Percentiles rank a stretch among this genome's conserved stretches.
Evolutionary conservation across 1,284 basidiomycete genomes (phyloP).

Genomic region (Irpex sp.): DNA sequence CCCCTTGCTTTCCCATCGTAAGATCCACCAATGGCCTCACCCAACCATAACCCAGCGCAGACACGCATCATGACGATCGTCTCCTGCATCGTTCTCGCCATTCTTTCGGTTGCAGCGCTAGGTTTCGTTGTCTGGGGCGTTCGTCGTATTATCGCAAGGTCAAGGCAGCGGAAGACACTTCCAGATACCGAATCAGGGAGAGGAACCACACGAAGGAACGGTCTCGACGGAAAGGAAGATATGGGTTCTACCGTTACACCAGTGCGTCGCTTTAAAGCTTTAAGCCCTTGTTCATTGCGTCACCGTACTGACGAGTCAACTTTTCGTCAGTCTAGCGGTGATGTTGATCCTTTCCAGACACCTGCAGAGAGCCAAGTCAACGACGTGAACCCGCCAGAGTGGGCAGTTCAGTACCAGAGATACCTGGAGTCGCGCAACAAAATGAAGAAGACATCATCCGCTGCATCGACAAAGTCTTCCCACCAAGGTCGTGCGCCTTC

Average conservation of each 20-base stretch:
- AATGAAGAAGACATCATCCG: not conserved
- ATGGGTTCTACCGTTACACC: too few relatives aligned
- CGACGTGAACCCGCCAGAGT: not conserved
- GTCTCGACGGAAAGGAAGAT: not conserved
- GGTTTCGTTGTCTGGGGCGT: not conserved
- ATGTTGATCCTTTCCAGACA: not conserved
- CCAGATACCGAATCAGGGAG: too few relatives aligned
- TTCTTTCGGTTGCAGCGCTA: not conserved
- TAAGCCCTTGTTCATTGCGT: not conserved
- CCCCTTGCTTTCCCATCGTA: not conserved
- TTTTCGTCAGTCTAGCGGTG: not conserved
- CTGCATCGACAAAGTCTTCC: not conserved
- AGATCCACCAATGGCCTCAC: not conserved
- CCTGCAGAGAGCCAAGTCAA: not conserved
- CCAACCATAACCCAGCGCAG: not conserved
- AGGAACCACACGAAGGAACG: not conserved
- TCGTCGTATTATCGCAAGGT: not conserved
- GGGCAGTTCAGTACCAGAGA: not conserved
- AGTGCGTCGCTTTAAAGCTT: too few relatives aligned
- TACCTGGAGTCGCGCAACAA: not conserved
- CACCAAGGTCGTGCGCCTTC: not conserved
- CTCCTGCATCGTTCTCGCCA: not conserved
- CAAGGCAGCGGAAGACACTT: too few relatives aligned
- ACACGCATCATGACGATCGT: not conserved
- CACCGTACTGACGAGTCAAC: not conserved